Base-by-base conservation (phyloP, 2,329 filamentous ascomycete genomes). In the Epichloe festucae region DNA sequence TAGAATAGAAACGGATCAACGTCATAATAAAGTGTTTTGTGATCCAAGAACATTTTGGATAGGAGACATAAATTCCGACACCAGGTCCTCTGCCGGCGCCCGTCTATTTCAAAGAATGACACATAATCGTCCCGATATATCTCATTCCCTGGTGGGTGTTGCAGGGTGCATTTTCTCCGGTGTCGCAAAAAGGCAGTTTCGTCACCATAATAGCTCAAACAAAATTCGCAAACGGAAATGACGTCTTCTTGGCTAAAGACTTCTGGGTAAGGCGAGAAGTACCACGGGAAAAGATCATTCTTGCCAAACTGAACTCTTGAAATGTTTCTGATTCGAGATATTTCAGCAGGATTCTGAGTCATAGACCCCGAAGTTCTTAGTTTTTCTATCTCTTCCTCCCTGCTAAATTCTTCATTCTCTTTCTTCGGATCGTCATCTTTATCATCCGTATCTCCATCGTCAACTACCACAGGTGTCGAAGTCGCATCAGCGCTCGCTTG, bases 1-100 rank as follows among this genome's bases (percentile, higher is more conserved):
- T 98, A 98, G 73, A 98, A 98, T 38, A 98, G 72, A 65, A 98
- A 98, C 0, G 93, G 93, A 57, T 98, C 93, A n/a, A 98, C 93
- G 61, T 98, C 93, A 71, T 98, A 98, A 73, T 96, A 98, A 7
- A 98, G 81, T 5, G 93, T 97, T 69, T 98, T 98, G 67, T 96
- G 94, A 58, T 95, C 93, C 39, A 98, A 77, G 65, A 98, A 98
- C 70, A 97, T 87, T 63, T 98, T 98, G 21, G 86, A 93, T 15
- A 98, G 74, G 10, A 98, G 74, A 67, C 93, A 98, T 5, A 98
- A 77, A 60, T 98, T 98, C 49, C 94, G 86, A 63, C 93, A 98
- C 82, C 93, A 98, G 1, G 91, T 95, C 4, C 91, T 81, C 64
- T 98, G 94, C 53, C 94, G 82, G 34, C 90, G 81, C 1, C 93